These are phyloP conservation scores for Colletotrichum tropicicola DNA, from an alignment of 2,329 filamentous ascomycete species.

Conservation along the genomic window DNA sequence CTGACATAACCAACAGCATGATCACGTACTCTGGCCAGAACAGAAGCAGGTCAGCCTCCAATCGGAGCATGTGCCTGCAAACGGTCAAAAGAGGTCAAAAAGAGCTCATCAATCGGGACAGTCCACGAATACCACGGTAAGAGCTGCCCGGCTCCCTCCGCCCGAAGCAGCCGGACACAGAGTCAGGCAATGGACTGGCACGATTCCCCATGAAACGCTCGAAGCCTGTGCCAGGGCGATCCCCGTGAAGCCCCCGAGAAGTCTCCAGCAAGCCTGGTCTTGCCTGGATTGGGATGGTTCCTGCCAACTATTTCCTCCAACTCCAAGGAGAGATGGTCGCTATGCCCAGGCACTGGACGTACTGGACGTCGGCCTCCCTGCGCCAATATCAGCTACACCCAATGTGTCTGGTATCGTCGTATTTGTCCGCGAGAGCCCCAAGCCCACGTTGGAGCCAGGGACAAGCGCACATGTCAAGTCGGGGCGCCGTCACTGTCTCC, in stretches of 20 bases:
- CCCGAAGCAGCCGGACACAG: constrained; percentile 13
- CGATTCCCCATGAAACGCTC: background rate
- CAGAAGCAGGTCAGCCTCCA: background rate
- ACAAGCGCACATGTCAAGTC: constrained; percentile 1
- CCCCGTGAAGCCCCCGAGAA: background rate
- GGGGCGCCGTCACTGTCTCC: background rate
- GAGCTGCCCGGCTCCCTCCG: constrained; percentile 5
- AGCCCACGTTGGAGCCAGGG: background rate
- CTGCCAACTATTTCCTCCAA: background rate
- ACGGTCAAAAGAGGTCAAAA: background rate
- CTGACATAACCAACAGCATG: background rate
- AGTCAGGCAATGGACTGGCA: background rate
- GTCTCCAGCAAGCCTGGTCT: background rate
- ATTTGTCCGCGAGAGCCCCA: background rate
- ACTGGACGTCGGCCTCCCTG: background rate
- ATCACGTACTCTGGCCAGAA: background rate
- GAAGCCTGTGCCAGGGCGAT: background rate
- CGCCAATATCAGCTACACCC: background rate
- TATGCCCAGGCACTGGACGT: background rate
- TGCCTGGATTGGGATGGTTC: background rate
- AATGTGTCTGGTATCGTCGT: background rate
- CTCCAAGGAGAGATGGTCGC: background rate
- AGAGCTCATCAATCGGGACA: background rate
- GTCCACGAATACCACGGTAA: background rate
- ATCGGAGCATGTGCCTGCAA: background rate